phyloP scores from a whole-genome alignment of 106 monocot species.

The Apostasia shenzhenica region DNA sequence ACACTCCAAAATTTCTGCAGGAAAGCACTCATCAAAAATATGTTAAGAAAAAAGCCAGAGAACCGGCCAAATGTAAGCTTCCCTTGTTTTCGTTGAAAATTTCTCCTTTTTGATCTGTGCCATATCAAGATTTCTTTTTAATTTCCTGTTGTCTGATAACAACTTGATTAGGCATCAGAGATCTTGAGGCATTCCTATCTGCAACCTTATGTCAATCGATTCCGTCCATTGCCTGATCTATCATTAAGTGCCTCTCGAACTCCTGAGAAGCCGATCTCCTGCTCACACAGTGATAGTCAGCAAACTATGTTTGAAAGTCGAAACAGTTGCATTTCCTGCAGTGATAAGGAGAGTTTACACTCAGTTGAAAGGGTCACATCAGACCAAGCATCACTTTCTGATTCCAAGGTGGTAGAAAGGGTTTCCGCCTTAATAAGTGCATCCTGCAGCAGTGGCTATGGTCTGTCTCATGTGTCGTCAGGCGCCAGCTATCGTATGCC shows the following conservation, averaged over 20 bases:
- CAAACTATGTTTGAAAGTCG: conserved; percentile 71
- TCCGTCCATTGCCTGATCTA: conserved; percentile 41
- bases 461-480: conserved; percentile 2
- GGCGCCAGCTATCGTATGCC: background rate
- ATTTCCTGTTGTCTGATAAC: background rate
- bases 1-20: conserved; percentile 23
- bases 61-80: conserved; percentile 85
- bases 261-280: conserved; percentile 27
- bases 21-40: conserved; percentile 84
- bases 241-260: conserved; percentile 16
- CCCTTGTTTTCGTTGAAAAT: background rate
- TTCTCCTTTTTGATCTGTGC: background rate
- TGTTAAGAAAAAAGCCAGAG: conserved; percentile 95
- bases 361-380: conserved; percentile 35
- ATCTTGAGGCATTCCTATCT: conserved; percentile 66
- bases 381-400: conserved; percentile 11
- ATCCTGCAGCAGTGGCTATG: background rate
- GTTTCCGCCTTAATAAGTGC: conserved; percentile 20
- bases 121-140: background rate
- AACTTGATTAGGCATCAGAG: conserved; percentile 69
- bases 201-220: conserved; percentile 66
- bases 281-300: conserved; percentile 17
- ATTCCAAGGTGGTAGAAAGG: conserved; percentile 17
- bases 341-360: conserved; percentile 65
- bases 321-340: conserved; percentile 67